Evolutionary conservation across 2,329 filamentous ascomycete species (phyloP).

Genomic region (Xylariales sp.): DNA sequence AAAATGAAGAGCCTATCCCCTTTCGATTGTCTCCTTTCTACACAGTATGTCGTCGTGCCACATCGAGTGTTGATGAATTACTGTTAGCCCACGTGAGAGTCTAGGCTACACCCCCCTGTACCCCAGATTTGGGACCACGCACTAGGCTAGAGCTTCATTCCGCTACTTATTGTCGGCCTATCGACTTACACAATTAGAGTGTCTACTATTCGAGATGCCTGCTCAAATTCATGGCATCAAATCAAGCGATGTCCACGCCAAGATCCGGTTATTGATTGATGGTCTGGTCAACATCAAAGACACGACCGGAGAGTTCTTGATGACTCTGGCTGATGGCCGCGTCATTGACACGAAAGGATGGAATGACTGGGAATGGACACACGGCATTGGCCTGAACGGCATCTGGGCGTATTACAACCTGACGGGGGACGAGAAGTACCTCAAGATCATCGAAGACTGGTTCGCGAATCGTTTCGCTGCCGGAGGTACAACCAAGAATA

Average conservation of each 20-base stretch:
- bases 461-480: constrained; percentile 64
- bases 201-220: constrained; percentile 39
- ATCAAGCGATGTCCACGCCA: constrained; percentile 42
- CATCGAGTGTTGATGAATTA: neutral
- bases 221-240: constrained; percentile 40
- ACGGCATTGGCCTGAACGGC: constrained; percentile 75
- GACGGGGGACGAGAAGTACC: constrained; percentile 55
- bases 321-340: constrained; percentile 65
- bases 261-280: constrained; percentile 63
- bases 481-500: constrained; percentile 76
- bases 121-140: no score
- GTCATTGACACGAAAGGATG: constrained; percentile 82
- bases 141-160: no score
- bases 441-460: constrained; percentile 69
- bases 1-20: neutral
- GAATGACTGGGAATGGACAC: constrained; percentile 81
- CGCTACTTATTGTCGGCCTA: neutral
- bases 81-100: neutral
- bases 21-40: neutral
- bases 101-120: neutral
- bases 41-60: constrained; percentile 1
- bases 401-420: constrained; percentile 78
- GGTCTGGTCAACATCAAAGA: constrained; percentile 77
- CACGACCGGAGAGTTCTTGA: constrained; percentile 66
- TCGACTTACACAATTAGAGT: neutral